Percentiles rank a stretch among this genome's conserved stretches.
phyloP scores from a whole-genome alignment of 2,329 filamentous ascomycete genomes.

The Pseudogymnoascus sp. region DNA sequence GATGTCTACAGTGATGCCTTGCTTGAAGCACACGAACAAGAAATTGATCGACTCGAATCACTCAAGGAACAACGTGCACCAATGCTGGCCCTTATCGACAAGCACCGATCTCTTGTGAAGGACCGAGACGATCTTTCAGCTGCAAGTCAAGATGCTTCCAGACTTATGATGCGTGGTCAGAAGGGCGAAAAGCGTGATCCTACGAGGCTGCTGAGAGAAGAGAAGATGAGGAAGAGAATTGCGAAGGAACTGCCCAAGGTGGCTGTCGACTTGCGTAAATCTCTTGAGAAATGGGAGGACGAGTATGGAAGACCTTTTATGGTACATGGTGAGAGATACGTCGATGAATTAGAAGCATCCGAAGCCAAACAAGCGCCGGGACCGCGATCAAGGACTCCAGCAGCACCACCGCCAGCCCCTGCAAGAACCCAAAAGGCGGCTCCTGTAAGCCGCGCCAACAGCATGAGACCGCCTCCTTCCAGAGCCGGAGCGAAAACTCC shows the following conservation, averaged over 20 bases:
- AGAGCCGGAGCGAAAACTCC: conserved; percentile 42
- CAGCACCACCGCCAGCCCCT: conserved; percentile 45
- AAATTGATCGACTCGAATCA: conserved; percentile 72
- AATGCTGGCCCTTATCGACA: conserved; percentile 72
- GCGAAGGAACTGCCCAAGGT: conserved; percentile 93
- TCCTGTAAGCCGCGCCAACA: conserved; percentile 23
- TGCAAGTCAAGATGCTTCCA: conserved; percentile 89
- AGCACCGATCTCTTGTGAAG: conserved; percentile 69
- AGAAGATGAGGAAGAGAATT: conserved; percentile 98
- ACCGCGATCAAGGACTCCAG: conserved; percentile 67
- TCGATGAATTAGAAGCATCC: conserved; percentile 68
- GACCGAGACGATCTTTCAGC: conserved; percentile 82
- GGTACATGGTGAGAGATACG: conserved; percentile 83
- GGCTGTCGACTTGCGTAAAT: conserved; percentile 69
- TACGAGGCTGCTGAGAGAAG: conserved; percentile 84
- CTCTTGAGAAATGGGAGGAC: conserved; percentile 82
- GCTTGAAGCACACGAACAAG: conserved; percentile 86
- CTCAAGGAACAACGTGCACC: conserved; percentile 83
- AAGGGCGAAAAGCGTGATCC: conserved; percentile 94
- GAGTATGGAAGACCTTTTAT: conserved; percentile 91
- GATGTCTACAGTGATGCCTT: conserved; percentile 96
- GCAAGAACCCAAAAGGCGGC: conserved; percentile 21
- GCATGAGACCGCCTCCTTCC: conserved; percentile 21
- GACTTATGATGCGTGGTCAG: conserved; percentile 80
- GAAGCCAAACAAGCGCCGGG: conserved; percentile 51